phyloP scores from a whole-genome alignment of 2,329 filamentous ascomycete genomes.

The Coleophoma cylindrospora region DNA sequence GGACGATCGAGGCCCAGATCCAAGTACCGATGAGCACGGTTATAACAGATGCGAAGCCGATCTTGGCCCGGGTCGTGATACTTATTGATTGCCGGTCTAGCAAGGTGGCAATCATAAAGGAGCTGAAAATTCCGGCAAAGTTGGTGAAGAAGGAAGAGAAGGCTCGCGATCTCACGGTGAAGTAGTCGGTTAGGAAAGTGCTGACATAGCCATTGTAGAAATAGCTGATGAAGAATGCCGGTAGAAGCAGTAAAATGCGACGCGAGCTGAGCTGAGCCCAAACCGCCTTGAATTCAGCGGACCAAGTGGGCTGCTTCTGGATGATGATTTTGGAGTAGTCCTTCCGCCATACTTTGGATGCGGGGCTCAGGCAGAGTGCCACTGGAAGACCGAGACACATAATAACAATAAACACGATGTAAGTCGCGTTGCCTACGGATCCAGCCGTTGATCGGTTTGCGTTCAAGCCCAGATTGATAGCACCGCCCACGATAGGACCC shows the following conservation, averaged over 20 bases:
- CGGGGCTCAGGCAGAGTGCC: conserved; percentile 35
- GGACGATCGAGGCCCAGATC: conserved; percentile 40
- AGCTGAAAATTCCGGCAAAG: conserved; percentile 29
- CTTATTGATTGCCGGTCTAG: conserved; percentile 34
- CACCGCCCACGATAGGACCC: conserved; percentile 41
- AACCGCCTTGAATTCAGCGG: conserved; percentile 28
- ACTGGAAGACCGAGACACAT: conserved; percentile 38
- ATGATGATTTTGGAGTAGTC: conserved; percentile 33
- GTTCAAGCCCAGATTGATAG: conserved; percentile 43
- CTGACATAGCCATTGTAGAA: conserved; percentile 35
- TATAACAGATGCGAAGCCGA: conserved; percentile 34
- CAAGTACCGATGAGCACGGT: conserved; percentile 37
- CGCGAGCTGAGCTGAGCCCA: conserved; percentile 28
- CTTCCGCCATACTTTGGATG: conserved; percentile 36
- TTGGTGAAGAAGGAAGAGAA: conserved; percentile 29
- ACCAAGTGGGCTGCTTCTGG: conserved; percentile 25
- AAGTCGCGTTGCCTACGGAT: conserved; percentile 32
- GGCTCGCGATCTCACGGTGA: conserved; percentile 35
- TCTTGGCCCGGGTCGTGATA: conserved; percentile 33
- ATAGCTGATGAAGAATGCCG: conserved; percentile 33
- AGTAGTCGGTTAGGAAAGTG: conserved; percentile 36
- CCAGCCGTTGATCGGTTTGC: conserved; percentile 28
- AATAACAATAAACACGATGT: conserved; percentile 39
- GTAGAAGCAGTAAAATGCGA: conserved; percentile 30
- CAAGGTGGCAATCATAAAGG: conserved; percentile 30